phyloP scores from a whole-genome alignment of 2,329 filamentous ascomycete genomes.

The Claviceps capensis region DNA sequence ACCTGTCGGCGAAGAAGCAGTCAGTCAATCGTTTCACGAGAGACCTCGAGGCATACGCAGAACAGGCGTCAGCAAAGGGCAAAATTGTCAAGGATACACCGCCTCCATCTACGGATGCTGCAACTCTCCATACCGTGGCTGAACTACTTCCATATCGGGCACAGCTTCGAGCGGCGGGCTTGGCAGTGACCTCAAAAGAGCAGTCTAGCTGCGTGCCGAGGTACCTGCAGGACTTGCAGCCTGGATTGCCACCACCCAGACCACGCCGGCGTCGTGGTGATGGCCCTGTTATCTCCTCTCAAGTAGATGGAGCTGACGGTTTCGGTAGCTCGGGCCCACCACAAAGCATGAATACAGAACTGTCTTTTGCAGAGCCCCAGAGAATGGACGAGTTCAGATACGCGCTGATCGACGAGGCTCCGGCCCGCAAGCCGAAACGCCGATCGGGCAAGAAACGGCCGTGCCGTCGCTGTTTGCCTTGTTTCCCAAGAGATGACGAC shows the following conservation, averaged over 20 bases:
- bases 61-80: slow-evolving; percentile 23
- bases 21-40: slow-evolving; percentile 24
- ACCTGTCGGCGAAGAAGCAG: slow-evolving; percentile 28
- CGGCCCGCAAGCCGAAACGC: slow-evolving; percentile 11
- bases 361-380: slow-evolving; percentile 17
- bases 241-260: background rate
- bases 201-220: slow-evolving; percentile 23
- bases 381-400: slow-evolving; percentile 21
- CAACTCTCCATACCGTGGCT: slow-evolving; percentile 35
- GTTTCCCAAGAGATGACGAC: slow-evolving; percentile 13
- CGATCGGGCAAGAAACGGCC: slow-evolving; percentile 6
- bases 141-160: slow-evolving; percentile 38
- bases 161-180: slow-evolving; percentile 38
- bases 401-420: slow-evolving; percentile 19
- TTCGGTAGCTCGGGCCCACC: slow-evolving; percentile 7
- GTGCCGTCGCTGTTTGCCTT: slow-evolving; percentile 16
- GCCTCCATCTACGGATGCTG: slow-evolving; percentile 25
- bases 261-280: background rate
- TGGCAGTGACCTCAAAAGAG: slow-evolving; percentile 39
- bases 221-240: slow-evolving; percentile 7
- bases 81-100: slow-evolving; percentile 26
- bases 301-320: slow-evolving; percentile 17
- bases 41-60: slow-evolving; percentile 17
- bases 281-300: slow-evolving; percentile 4
- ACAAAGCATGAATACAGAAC: slow-evolving; percentile 16